These are phyloP conservation scores for Silene noctiflora DNA, from an alignment of 179 eudicot genomes.

Conservation along the genomic window DNA sequence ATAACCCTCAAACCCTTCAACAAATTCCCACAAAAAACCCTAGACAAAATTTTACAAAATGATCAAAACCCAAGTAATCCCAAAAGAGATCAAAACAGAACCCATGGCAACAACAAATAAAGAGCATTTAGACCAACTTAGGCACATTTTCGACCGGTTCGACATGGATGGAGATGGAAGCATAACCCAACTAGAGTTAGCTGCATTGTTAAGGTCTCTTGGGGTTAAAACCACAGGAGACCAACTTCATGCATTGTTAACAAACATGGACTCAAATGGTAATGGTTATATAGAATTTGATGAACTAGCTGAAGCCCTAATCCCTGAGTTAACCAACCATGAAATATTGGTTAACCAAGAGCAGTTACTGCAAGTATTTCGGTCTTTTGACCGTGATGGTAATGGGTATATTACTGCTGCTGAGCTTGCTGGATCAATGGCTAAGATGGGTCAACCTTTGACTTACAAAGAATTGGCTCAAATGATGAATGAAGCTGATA, in stretches of 20 bases:
- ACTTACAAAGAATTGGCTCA: conserved; percentile 67
- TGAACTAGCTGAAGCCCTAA: conserved; percentile 53
- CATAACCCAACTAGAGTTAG: conserved; percentile 83
- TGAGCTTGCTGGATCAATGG: conserved; percentile 81
- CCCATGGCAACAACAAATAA: conserved; percentile 18
- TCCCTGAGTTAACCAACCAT: conserved; percentile 51
- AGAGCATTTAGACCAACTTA: conserved; percentile 56
- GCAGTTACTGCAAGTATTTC: conserved; percentile 64
- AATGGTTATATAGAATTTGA: conserved; percentile 78
- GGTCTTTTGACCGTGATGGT: conserved; percentile 74
- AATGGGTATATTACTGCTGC: conserved; percentile 83
- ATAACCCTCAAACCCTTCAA: background rate
- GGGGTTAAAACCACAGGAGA: conserved; percentile 79
- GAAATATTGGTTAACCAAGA: conserved; percentile 61
- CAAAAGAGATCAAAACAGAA: background rate
- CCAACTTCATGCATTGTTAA: conserved; percentile 47
- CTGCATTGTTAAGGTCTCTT: conserved; percentile 69
- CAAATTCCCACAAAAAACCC: background rate
- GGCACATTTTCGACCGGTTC: conserved; percentile 65
- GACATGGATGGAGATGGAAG: conserved; percentile 83
- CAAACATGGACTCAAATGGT: conserved; percentile 65
- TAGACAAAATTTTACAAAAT: background rate
- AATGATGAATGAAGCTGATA: conserved; percentile 82
- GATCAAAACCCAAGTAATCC: background rate
- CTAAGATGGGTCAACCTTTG: conserved; percentile 79